A percentile compares a stretch with the other conserved stretches of the same genome.
Evolutionary conservation across 208 protist species (phyloP).

Genomic region (Angomonas ambiguus): DNA sequence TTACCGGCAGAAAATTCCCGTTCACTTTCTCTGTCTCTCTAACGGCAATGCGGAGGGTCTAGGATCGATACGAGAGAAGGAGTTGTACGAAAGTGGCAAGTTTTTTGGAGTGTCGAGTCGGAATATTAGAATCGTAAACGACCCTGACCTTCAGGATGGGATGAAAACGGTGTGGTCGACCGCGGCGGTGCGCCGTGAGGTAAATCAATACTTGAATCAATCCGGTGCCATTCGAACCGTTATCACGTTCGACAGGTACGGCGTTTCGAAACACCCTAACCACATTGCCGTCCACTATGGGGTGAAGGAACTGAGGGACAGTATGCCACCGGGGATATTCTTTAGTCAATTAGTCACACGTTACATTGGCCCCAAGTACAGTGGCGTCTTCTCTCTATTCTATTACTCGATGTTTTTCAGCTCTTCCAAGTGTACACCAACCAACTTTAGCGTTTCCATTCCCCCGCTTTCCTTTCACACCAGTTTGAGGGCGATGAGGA

Average conservation of each 20-base stretch:
- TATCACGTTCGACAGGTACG: slow-evolving; percentile 94
- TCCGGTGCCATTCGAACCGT: slow-evolving; percentile 72
- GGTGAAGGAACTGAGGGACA: slow-evolving; percentile 48
- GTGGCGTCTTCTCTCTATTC: slow-evolving; percentile 32
- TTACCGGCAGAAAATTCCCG: slow-evolving; percentile 22
- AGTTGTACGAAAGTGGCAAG: slow-evolving; percentile 82
- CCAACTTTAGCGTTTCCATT: slow-evolving; percentile 47
- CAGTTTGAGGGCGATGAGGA: slow-evolving; percentile 78
- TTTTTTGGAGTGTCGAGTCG: slow-evolving; percentile 58
- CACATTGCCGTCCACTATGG: slow-evolving; percentile 91
- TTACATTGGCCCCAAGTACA: slow-evolving; percentile 60
- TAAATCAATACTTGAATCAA: slow-evolving; percentile 55
- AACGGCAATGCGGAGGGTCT: slow-evolving; percentile 84
- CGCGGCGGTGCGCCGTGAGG: slow-evolving; percentile 41
- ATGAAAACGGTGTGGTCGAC: slow-evolving; percentile 64
- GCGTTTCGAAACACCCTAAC: slow-evolving; percentile 95
- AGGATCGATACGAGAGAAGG: slow-evolving; percentile 71
- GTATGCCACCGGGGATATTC: slow-evolving; percentile 69
- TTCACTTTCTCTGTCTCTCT: slow-evolving; percentile 93
- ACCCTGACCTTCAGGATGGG: slow-evolving; percentile 85
- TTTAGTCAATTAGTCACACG: slow-evolving; percentile 64
- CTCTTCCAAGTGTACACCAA: slow-evolving; percentile 16
- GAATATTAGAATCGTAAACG: slow-evolving; percentile 73
- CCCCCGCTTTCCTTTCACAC: slow-evolving; percentile 38
- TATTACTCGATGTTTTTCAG: slow-evolving; percentile 17